A percentile compares a stretch with the other conserved stretches of the same genome.
Evolutionary conservation across 805 yeast genomes (phyloP).

Genomic region (Lachancea waltii): DNA sequence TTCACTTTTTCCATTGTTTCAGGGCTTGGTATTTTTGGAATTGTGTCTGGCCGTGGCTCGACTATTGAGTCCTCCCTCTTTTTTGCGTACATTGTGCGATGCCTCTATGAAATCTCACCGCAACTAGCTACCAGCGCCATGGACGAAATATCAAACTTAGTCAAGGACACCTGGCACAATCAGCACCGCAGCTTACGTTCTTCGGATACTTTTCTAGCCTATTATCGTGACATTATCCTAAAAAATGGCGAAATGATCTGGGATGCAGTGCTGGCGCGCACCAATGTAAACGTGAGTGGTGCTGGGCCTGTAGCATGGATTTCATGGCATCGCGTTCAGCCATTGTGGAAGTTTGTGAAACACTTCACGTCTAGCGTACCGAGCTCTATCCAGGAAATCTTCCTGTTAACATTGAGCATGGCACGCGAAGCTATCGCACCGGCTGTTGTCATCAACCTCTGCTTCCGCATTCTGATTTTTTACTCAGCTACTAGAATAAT

Average conservation of each 20-base stretch:
- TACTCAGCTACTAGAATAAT: constrained; percentile 91
- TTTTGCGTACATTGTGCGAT: constrained; percentile 86
- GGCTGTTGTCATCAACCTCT: constrained; percentile 72
- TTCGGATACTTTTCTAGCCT: constrained; percentile 29
- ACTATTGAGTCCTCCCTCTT: constrained; percentile 83
- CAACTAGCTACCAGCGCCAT: constrained; percentile 59
- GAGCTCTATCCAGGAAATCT: constrained; percentile 26
- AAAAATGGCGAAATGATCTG: constrained; percentile 24
- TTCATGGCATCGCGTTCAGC: constrained; percentile 18
- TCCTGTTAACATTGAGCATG: constrained; percentile 34
- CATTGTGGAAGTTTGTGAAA: constrained; percentile 27
- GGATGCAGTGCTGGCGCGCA: constrained; percentile 23
- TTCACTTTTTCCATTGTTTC: constrained; percentile 71
- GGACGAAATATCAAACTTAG: constrained; percentile 36
- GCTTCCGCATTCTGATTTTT: constrained; percentile 80
- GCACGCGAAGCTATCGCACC: constrained; percentile 64
- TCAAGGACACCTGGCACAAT: constrained; percentile 34
- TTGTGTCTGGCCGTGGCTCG: constrained; percentile 76
- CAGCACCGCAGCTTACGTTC: constrained; percentile 30
- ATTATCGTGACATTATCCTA: constrained; percentile 26
- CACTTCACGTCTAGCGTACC: constrained; percentile 29
- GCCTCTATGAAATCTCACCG: constrained; percentile 89
- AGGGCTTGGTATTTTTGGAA: constrained; percentile 75
- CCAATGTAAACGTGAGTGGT: constrained; percentile 16
- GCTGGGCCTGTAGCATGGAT: constrained; percentile 16